Base-by-base conservation (phyloP, 1,139 yeast genomes). In the Ashbya aceris region DNA sequence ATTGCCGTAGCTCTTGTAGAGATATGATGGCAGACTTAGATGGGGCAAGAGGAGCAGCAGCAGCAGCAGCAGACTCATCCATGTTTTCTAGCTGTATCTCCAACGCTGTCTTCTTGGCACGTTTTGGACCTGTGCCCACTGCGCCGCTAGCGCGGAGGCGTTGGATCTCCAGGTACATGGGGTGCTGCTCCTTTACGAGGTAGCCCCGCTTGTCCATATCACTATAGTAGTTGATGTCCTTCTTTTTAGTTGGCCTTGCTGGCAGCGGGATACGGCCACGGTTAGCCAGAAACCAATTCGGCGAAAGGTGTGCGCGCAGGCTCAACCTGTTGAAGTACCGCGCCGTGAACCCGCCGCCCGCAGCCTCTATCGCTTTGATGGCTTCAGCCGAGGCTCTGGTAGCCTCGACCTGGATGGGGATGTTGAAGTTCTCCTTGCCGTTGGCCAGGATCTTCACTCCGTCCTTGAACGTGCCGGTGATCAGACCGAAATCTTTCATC, bases 381-480 rank as follows among this genome's bases (percentile, higher is more conserved):
- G 96, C 96, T 13, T 74, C 71, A 17, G 65, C 63, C 0, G 96
- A 77, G 1, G 96, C 96, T 56, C 74, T 76, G 9, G 91, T 74
- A 4, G 96, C 94, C 56, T 86, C 93, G 43, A 91, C 74, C 53
- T 74, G 73, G 47, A 87, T 67, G 28, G 85, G 82, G 34, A 79
- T 73, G 33, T 66, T 70, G 56, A 77, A 79, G 6, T 53, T 49
- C 41, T 73, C 74, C 44, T 72, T 69, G 27, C 93, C 93, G 36
- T 70, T 76, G 10, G 84, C 91, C 49, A 89, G 72, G 35, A 89
- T 66, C 61, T 85, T 84, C 40, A 91, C 87, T 40, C 97, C 98
- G 54, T 82, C 83, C 49, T 71, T 75, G 59, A 83, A 65, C 7
- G 78, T 64, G 4, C 93, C 93, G 2, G 86, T 76, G 29, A 86